phyloP scores from a whole-genome alignment of 495 filamentous ascomycete genomes.

The Neurospora africana region DNA sequence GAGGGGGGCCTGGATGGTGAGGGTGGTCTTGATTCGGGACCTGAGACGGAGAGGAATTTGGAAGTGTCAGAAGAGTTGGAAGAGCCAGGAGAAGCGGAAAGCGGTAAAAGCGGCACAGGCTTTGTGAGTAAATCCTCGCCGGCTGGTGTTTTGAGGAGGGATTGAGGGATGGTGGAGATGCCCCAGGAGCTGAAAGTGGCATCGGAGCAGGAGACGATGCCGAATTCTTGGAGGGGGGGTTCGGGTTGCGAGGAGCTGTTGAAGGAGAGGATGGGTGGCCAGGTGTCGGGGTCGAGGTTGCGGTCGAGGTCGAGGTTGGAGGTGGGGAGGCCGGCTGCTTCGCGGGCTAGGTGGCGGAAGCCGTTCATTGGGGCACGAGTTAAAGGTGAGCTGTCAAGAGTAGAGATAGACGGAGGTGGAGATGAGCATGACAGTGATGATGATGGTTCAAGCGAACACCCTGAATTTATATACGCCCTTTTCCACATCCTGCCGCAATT shows the following conservation, averaged over 20 bases:
- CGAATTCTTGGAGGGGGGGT: background rate
- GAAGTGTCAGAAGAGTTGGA: background rate
- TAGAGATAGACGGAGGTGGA: too few relatives aligned
- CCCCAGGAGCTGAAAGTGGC: background rate
- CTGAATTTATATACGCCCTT: background rate
- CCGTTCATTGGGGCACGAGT: background rate
- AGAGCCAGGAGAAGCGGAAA: background rate
- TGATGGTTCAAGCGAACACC: fast-evolving
- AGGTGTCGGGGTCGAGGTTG: background rate
- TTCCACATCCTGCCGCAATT: too few relatives aligned
- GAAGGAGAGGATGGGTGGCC: background rate
- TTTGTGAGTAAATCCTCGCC: background rate
- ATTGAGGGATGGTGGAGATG: background rate
- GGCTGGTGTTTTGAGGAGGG: background rate
- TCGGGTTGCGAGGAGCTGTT: background rate
- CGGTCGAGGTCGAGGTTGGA: background rate
- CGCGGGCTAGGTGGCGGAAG: background rate
- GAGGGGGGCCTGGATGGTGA: background rate
- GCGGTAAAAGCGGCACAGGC: background rate
- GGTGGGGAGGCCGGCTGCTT: background rate
- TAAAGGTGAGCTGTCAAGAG: too few relatives aligned
- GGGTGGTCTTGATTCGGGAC: background rate
- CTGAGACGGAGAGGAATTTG: too few relatives aligned
- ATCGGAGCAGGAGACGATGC: background rate
- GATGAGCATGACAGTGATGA: fast-evolving